These are phyloP conservation scores for Takakia lepidozioides DNA, from an alignment of 225 moss, liverwort and hornwort genomes.

Conservation along the genomic window DNA sequence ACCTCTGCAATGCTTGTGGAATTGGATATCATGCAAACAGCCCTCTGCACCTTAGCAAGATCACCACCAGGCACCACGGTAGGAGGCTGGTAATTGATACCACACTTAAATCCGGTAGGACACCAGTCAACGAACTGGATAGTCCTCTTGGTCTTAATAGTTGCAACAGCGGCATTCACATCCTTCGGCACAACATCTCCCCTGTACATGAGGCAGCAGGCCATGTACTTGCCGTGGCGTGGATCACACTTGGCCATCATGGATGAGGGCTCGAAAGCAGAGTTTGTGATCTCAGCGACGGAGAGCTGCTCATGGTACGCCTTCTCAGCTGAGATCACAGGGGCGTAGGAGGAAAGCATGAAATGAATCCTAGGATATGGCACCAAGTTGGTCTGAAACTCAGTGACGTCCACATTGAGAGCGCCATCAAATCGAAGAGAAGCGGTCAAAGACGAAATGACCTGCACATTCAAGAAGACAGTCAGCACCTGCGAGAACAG, in stretches of 20 bases:
- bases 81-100: conserved; percentile 59
- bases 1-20: conserved; percentile 52
- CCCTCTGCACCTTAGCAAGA: conserved; percentile 50
- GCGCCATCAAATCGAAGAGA: too few species aligned
- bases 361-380: conserved; percentile 51
- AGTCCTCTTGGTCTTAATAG: conserved; percentile 54
- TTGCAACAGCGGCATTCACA: conserved; percentile 46
- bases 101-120: conserved; percentile 57
- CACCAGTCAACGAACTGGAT: conserved; percentile 63
- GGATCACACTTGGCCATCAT: conserved; percentile 74
- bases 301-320: conserved; percentile 59
- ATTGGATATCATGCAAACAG: conserved; percentile 59
- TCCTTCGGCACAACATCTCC: conserved; percentile 53
- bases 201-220: conserved; percentile 61
- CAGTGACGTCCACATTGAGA: neutral
- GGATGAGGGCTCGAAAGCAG: conserved; percentile 53
- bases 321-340: conserved; percentile 54
- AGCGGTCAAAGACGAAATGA: too few species aligned
- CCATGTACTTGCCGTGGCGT: conserved; percentile 63
- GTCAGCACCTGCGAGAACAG: too few species aligned
- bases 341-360: conserved; percentile 58
- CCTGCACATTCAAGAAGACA: too few species aligned
- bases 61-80: conserved; percentile 50
- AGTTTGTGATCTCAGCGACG: conserved; percentile 51
- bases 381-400: conserved; percentile 57